Base-by-base conservation (phyloP, 306 rosid species). In the Comarum palustre region DNA sequence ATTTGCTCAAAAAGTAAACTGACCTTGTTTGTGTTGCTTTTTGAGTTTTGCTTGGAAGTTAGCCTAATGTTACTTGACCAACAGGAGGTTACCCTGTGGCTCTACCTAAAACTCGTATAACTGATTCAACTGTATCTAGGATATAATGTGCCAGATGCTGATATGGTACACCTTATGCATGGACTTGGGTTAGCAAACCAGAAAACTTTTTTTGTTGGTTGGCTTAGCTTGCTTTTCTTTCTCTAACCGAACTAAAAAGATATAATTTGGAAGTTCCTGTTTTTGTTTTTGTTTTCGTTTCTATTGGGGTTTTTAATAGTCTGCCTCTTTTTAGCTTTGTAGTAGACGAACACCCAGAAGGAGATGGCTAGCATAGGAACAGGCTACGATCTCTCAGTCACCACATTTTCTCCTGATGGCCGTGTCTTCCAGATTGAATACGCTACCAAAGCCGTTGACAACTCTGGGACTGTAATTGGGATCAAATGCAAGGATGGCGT, bases 351-450 rank as follows among this genome's bases (percentile, higher is more conserved):
- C 39, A 38, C 54, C 8, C 62, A 47, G 32, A 19, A 52, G 12
- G 71, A 66, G 36, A 93, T 93, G 98, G 90, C 97, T 77, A 94
- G 99, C 93, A 94, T 94, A 32, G 99, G 99, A 69, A 94, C 99
- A 0, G 99, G 99, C 16, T 94, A 94, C 78, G 99, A 94, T 82
- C 97, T 94, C 7, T 91, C 99, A 0, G 99, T 94, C 87, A 94
- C 99, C 20, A 94, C 99, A 34, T 94, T 94, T 79, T 94, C 99
- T 6, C 99, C 99, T 0, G 99, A 94, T 42, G 99, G 99, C 58
- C 97, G 99, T 19, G 96, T 94, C 68, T 94, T 94, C 71, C 99
- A 94, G 96, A 91, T 94, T 90, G 99, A 94, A 47, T 94, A 94
- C 25, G 99, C 99, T 5, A 91, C 97, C 45, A 94, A 94, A 84